Conservation (phyloP, 257 asterid species). For the Oldenlandia corymbosa region DNA sequence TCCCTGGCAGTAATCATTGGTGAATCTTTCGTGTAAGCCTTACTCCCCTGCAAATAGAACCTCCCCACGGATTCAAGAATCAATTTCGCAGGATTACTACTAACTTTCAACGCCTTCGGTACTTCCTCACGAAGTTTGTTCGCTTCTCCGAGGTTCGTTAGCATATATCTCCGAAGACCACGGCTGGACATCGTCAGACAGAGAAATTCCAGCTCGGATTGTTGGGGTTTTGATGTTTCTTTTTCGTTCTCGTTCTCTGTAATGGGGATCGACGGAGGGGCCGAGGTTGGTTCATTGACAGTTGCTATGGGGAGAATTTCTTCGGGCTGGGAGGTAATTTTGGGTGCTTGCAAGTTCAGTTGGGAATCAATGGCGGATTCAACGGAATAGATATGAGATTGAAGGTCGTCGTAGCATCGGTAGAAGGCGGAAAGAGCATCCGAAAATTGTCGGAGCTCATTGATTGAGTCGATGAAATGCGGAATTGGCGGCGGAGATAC, state of each 20-base stretch:
- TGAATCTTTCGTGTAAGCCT: slow-evolving; percentile 41
- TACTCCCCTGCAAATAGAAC: slow-evolving; percentile 69
- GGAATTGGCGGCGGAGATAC: slow-evolving; percentile 26
- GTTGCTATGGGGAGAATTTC: neutral
- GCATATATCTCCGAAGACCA: slow-evolving; percentile 44
- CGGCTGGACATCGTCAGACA: slow-evolving; percentile 51
- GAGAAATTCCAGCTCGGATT: slow-evolving; percentile 49
- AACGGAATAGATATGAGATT: slow-evolving; percentile 46
- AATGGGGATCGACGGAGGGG: slow-evolving; percentile 1
- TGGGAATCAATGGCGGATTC: slow-evolving; percentile 36
- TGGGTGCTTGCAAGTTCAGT: slow-evolving; percentile 23
- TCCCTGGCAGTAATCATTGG: slow-evolving; percentile 59
- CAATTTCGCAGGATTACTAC: slow-evolving; percentile 50
- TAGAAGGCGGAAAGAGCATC: slow-evolving; percentile 48
- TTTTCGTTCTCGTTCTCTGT: slow-evolving; percentile 10
- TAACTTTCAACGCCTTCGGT: slow-evolving; percentile 54
- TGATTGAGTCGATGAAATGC: slow-evolving; percentile 22
- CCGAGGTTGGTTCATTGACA: neutral
- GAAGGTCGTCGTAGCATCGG: slow-evolving; percentile 51
- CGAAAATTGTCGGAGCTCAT: slow-evolving; percentile 41
- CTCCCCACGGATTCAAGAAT: slow-evolving; percentile 63
- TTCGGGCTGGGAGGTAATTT: slow-evolving; percentile 10
- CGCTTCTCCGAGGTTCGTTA: slow-evolving; percentile 27
- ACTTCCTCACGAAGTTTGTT: slow-evolving; percentile 53
- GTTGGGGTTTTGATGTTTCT: neutral